Evolutionary conservation across 2,329 filamentous ascomycete genomes (phyloP).

Genomic region (Ophiocordyceps unilateralis): DNA sequence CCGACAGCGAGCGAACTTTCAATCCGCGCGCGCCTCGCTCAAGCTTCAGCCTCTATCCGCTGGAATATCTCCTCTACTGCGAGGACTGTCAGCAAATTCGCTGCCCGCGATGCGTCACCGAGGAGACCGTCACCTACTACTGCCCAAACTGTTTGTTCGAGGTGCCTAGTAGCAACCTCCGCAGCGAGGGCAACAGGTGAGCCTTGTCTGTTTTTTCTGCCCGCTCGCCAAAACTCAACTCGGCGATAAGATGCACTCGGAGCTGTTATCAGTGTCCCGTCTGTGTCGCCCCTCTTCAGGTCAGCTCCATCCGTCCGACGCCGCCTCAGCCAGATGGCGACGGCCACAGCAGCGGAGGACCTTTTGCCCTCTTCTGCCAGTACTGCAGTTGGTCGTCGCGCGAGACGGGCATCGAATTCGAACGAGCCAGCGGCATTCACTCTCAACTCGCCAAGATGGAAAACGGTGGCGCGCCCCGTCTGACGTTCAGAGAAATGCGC

Average conservation of each 20-base stretch:
- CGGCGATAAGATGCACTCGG: slow-evolving; percentile 53
- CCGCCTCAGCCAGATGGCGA: slow-evolving; percentile 33
- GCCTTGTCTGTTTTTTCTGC: neutral
- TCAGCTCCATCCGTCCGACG: slow-evolving; percentile 33
- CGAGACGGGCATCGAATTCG: slow-evolving; percentile 80
- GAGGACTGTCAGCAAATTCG: slow-evolving; percentile 95
- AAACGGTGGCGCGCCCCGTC: slow-evolving; percentile 35
- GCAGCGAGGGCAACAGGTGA: slow-evolving; percentile 84
- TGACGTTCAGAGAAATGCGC: slow-evolving; percentile 33
- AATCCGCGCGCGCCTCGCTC: slow-evolving; percentile 72
- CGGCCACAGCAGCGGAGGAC: slow-evolving; percentile 28
- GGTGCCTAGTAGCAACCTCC: slow-evolving; percentile 81
- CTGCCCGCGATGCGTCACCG: slow-evolving; percentile 77
- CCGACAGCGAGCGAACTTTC: slow-evolving; percentile 66
- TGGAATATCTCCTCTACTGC: slow-evolving; percentile 89
- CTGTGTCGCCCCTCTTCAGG: slow-evolving; percentile 64
- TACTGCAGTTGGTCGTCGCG: slow-evolving; percentile 89
- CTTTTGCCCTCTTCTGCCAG: slow-evolving; percentile 68
- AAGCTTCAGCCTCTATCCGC: slow-evolving; percentile 81
- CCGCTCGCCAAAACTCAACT: neutral
- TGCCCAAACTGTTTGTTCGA: slow-evolving; percentile 94
- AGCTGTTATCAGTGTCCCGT: slow-evolving; percentile 93
- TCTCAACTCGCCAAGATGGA: slow-evolving; percentile 59
- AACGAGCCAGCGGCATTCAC: slow-evolving; percentile 74
- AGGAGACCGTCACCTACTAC: slow-evolving; percentile 90